These are phyloP conservation scores for Leccinum disarticulatum DNA, from an alignment of 768 basidiomycete species.

Conservation along the genomic window DNA sequence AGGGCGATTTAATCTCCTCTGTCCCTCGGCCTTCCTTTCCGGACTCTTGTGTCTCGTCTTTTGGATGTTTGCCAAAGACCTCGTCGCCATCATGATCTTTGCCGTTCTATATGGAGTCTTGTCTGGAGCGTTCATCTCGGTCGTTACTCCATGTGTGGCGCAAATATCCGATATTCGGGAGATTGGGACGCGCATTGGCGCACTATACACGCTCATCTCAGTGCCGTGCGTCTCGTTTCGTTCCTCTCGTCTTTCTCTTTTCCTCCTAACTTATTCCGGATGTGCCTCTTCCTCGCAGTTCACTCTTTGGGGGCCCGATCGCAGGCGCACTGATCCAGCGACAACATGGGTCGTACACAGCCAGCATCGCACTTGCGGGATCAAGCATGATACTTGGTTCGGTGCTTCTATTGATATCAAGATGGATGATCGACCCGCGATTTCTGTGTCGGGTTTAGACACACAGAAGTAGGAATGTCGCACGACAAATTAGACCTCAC, in stretches of 20 bases:
- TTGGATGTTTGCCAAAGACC: constrained; percentile 50
- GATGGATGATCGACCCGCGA: constrained; percentile 42
- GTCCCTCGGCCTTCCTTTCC: constrained; percentile 59
- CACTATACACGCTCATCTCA: constrained; percentile 63
- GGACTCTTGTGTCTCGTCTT: constrained; percentile 58
- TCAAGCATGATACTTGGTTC: constrained; percentile 59
- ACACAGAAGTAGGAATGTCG: not conserved
- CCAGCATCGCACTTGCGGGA: constrained; percentile 62
- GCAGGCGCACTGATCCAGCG: constrained; percentile 56
- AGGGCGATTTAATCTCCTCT: constrained; percentile 67
- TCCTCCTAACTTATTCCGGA: not conserved
- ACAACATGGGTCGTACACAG: constrained; percentile 44
- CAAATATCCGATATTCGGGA: constrained; percentile 60
- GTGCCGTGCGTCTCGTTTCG: constrained; percentile 58
- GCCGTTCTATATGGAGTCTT: constrained; percentile 60
- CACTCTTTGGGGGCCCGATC: constrained; percentile 62
- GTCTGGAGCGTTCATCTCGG: constrained; percentile 66
- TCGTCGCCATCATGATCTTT: constrained; percentile 48
- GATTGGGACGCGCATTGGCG: constrained; percentile 63
- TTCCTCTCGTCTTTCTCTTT: not conserved
- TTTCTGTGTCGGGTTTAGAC: constrained; percentile 47
- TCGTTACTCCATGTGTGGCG: constrained; percentile 66
- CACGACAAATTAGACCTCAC: not conserved
- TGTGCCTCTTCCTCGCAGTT: constrained; percentile 34
- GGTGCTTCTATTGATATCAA: constrained; percentile 51